phyloP scores from a whole-genome alignment of 306 rosid genomes.

The Dalbergia cultrata region DNA sequence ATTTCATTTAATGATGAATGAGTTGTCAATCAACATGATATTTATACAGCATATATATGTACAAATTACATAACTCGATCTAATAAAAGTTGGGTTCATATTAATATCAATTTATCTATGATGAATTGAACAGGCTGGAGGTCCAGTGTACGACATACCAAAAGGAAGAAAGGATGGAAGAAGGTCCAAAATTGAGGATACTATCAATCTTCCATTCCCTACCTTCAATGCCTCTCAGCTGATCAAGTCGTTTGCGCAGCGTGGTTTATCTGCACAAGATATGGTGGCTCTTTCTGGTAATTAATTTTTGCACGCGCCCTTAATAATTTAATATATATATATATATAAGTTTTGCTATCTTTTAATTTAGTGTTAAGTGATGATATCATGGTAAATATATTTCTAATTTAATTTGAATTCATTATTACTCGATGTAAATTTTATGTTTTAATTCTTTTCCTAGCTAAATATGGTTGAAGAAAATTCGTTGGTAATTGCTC shows the following conservation, averaged over 20 bases:
- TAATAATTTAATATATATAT: not conserved
- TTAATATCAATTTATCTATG: not conserved
- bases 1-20: no score
- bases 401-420: not conserved
- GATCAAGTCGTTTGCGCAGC: constrained; percentile 60
- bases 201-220: constrained; percentile 79
- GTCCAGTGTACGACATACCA: constrained; percentile 80
- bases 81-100: not conserved
- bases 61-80: no score
- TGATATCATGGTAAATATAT: not conserved
- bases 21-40: no score
- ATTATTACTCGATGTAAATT: not conserved
- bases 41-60: no score
- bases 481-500: not conserved
- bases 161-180: constrained; percentile 89
- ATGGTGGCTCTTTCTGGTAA: constrained; percentile 93
- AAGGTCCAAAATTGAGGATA: constrained; percentile 81
- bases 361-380: not conserved
- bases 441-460: not conserved
- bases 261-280: constrained; percentile 75
- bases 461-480: not conserved
- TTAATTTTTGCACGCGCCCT: not conserved
- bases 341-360: not conserved
- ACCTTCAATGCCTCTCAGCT: constrained; percentile 83
- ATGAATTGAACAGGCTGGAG: constrained; percentile 71